Percentiles rank a stretch among this genome's conserved stretches.
Evolutionary conservation across 345 rosid species (phyloP).

Genomic region (Syzygium grande): DNA sequence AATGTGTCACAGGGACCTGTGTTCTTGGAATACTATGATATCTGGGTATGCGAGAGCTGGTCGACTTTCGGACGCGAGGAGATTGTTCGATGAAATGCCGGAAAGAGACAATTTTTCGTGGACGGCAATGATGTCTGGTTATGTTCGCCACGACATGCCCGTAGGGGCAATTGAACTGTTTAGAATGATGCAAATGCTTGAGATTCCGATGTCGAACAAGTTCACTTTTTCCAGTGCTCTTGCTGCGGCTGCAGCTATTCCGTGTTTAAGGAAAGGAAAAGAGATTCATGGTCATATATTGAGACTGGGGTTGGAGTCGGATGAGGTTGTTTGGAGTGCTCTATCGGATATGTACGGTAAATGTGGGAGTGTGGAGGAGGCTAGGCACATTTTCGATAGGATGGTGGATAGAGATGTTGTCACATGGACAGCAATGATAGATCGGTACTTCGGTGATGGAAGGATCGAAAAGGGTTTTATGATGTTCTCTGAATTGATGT

Average conservation of each 20-base stretch:
- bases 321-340: conserved; percentile 89
- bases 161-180: conserved; percentile 45
- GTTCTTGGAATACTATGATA: conserved; percentile 78
- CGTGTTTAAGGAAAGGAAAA: conserved; percentile 45
- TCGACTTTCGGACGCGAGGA: conserved; percentile 42
- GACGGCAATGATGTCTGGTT: conserved; percentile 82
- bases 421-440: conserved; percentile 86
- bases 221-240: conserved; percentile 64
- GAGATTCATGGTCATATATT: conserved; percentile 75
- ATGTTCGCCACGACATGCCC: conserved; percentile 44
- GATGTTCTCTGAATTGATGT: conserved; percentile 42
- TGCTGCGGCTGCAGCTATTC: conserved; percentile 62
- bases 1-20: conserved; percentile 56
- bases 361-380: conserved; percentile 76
- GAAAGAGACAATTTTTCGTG: conserved; percentile 78
- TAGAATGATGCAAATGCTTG: conserved; percentile 37
- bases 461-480: conserved; percentile 57
- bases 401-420: conserved; percentile 63
- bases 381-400: conserved; percentile 58
- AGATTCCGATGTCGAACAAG: conserved; percentile 27
- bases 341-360: conserved; percentile 82
- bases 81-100: conserved; percentile 76
- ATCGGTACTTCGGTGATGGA: conserved; percentile 58
- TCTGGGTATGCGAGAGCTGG: conserved; percentile 53
- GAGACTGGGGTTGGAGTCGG: conserved; percentile 63